Conservation (phyloP, 2,329 filamentous ascomycete genomes). For the Fusarium algeriense region DNA sequence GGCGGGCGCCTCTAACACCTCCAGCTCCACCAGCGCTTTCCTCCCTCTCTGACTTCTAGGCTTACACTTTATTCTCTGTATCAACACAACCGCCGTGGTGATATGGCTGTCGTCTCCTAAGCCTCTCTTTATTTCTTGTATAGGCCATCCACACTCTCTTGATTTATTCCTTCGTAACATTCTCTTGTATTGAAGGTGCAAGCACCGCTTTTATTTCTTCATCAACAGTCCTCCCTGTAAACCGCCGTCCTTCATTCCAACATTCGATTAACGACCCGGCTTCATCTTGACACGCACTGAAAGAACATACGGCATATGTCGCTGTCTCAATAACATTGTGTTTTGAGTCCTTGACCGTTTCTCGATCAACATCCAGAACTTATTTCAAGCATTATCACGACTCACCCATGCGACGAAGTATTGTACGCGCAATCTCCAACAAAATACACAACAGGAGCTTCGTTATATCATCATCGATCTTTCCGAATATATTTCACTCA, state of each 20-base stretch:
- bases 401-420: conserved; percentile 12
- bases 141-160: conserved; percentile 23
- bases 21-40: not conserved
- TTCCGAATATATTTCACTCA: not conserved
- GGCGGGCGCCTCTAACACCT: conserved; percentile 6
- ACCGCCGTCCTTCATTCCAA: conserved; percentile 24
- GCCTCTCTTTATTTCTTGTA: conserved; percentile 17
- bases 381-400: not conserved
- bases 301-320: conserved; percentile 13
- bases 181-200: conserved; percentile 30
- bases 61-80: conserved; percentile 17
- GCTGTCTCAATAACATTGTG: conserved; percentile 8
- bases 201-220: conserved; percentile 31
- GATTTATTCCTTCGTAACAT: conserved; percentile 10
- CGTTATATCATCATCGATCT: not conserved
- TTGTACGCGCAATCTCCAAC: not conserved
- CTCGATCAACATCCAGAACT: conserved; percentile 9
- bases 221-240: not conserved
- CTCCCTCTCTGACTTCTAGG: conserved; percentile 19
- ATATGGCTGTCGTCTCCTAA: conserved; percentile 32
- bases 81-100: not conserved
- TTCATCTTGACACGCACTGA: conserved; percentile 1
- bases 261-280: conserved; percentile 12
- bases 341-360: conserved; percentile 6
- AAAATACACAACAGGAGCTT: conserved; percentile 1